Evolutionary conservation across 2,329 filamentous ascomycete genomes (phyloP), one percentile per base, ranked within the genome.

Genomic region (Colletotrichum sp.): DNA sequence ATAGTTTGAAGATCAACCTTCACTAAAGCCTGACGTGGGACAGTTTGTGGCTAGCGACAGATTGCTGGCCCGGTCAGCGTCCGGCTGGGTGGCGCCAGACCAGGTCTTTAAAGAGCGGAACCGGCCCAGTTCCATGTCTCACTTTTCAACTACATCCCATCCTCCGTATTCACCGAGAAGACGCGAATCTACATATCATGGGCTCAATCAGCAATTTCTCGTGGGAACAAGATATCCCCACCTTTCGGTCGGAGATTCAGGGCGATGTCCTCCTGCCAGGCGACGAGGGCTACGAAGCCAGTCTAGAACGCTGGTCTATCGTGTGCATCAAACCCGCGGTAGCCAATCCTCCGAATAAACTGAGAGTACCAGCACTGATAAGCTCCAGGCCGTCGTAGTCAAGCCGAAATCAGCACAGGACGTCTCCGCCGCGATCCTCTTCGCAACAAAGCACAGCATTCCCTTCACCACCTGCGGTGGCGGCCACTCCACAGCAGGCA

Each of bases 401-500:
- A 81, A 85, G 55, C 88, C 88, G 2, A 83, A 80, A 10, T 85
- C 84, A 0, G 77, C 82, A 2, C 80, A 84, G 15, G 87, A 90
- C 76, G 83, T 88, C 39, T 84, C 85, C 26, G 81, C 84, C 8
- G 84, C 85, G 0, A 80, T 91, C 62, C 83, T 85, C 30, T 90
- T 88, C 77, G 87, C 88, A 28, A 82, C 81, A 2, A 79, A 84
- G 16, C 80, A 88, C 63, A 79, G 80, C 7, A 84, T 92, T 55
- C 86, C 89, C 62, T 85, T 92, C 72, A 89, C 88, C 1, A 88
- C 92, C 44, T 86, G 87, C 72, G 88, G 90, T 16, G 91, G 91
- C 21, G 90, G 90, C 1, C 91, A 92, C 81, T 89, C 88, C 2
- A 90, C 90, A 1, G 86, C 86, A 2, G 89, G 89, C 8, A 84